Conservation (phyloP, 805 yeast species). For the Candida nitratophila region DNA sequence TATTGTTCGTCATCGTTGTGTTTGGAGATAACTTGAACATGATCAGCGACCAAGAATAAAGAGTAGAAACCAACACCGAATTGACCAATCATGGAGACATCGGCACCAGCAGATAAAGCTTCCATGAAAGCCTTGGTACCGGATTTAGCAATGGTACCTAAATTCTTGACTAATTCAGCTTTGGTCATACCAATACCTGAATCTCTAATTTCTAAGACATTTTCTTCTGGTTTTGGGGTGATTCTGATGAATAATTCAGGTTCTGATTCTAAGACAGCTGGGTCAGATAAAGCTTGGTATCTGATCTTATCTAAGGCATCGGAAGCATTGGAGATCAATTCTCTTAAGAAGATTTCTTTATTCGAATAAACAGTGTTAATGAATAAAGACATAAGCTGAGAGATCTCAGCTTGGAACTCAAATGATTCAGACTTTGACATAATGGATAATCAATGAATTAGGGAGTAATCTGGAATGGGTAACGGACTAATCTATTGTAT, state of each 20-base stretch:
- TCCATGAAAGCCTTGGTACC: slow-evolving; percentile 99
- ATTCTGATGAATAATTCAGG: slow-evolving; percentile 96
- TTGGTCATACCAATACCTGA: slow-evolving; percentile 99
- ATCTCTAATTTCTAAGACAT: slow-evolving; percentile 94
- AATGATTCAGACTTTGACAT: slow-evolving; percentile 60
- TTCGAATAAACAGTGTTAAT: slow-evolving; percentile 99
- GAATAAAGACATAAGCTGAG: slow-evolving; percentile 99
- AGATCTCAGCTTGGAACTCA: slow-evolving; percentile 99
- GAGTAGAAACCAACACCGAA: slow-evolving; percentile 99
- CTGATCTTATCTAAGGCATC: slow-evolving; percentile 99
- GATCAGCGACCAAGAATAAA: slow-evolving; percentile 97
- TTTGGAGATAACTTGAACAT: slow-evolving; percentile 96
- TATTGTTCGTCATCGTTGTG: slow-evolving; percentile 99
- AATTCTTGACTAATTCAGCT: slow-evolving; percentile 96
- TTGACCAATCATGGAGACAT: slow-evolving; percentile 99
- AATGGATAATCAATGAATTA: not conserved
- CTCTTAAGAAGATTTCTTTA: slow-evolving; percentile 99
- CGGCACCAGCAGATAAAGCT: slow-evolving; percentile 99
- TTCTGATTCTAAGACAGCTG: slow-evolving; percentile 85
- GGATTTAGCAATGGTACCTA: slow-evolving; percentile 99
- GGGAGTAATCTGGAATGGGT: not conserved
- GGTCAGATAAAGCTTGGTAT: slow-evolving; percentile 92
- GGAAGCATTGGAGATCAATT: slow-evolving; percentile 95
- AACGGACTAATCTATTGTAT: not conserved
- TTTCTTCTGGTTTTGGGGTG: slow-evolving; percentile 92